Percentiles rank a stretch among this genome's conserved stretches.
Evolutionary conservation across 2,329 filamentous ascomycete genomes (phyloP).

Genomic region (Rhinocladiella mackenziei): DNA sequence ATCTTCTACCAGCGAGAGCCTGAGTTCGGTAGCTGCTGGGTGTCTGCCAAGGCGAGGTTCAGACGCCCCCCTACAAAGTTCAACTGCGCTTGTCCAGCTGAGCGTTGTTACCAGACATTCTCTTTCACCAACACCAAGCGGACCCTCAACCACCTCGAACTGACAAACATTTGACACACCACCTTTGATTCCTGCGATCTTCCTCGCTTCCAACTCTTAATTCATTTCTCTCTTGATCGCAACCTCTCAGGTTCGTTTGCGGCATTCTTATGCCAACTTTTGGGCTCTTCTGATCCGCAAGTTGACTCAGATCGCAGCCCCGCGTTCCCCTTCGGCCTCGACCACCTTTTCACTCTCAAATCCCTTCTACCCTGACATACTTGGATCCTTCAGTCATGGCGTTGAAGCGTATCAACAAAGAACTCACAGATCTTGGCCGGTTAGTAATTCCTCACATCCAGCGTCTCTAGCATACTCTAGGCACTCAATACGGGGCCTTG

Average conservation of each 20-base stretch:
- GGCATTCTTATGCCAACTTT: not conserved
- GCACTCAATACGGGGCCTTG: not conserved
- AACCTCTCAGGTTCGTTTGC: slow-evolving; percentile 10
- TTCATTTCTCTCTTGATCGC: not conserved
- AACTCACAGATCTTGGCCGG: slow-evolving; percentile 51
- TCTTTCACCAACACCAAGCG: slow-evolving; percentile 13
- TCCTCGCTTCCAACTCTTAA: slow-evolving; percentile 7
- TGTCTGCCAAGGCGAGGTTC: not conserved
- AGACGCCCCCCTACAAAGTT: not conserved
- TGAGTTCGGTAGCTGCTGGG: not conserved
- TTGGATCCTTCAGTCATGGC: slow-evolving; percentile 40
- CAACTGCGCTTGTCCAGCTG: not conserved
- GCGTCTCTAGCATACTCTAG: slow-evolving; percentile 6
- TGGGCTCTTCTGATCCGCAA: too few relatives aligned
- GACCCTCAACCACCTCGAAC: slow-evolving; percentile 2
- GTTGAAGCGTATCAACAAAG: slow-evolving; percentile 53
- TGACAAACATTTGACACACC: slow-evolving; percentile 15
- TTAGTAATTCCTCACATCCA: slow-evolving; percentile 33
- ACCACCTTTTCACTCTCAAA: slow-evolving; percentile 17
- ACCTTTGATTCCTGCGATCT: slow-evolving; percentile 6
- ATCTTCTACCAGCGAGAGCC: too few relatives aligned
- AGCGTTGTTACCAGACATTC: too few relatives aligned
- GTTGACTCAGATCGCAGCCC: slow-evolving; percentile 25
- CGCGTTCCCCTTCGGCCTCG: slow-evolving; percentile 18
- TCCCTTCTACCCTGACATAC: slow-evolving; percentile 9